phyloP scores from a whole-genome alignment of 768 basidiomycete genomes.

The Pleurotus salmoneostramineus region DNA sequence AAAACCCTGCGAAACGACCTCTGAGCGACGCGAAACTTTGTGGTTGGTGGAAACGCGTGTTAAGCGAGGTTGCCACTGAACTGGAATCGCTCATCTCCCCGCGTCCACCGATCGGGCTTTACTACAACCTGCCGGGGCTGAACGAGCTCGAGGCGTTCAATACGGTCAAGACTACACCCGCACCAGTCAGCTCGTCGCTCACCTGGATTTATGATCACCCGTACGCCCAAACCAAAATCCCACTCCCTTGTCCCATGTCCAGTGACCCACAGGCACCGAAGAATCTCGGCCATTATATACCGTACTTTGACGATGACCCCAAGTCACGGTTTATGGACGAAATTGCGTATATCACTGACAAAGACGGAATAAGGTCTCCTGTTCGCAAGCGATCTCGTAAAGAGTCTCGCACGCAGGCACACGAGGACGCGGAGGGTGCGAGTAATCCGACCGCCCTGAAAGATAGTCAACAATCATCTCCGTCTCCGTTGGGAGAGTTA shows the following conservation, averaged over 20 bases:
- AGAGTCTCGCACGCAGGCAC: constrained; percentile 21
- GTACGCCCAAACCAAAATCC: constrained; percentile 54
- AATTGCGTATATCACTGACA: constrained; percentile 70
- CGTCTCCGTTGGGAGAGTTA: constrained; percentile 45
- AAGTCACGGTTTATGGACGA: constrained; percentile 93
- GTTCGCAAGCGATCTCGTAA: constrained; percentile 53
- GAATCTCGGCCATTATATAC: constrained; percentile 73
- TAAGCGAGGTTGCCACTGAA: constrained; percentile 51
- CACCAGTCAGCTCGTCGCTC: constrained; percentile 12
- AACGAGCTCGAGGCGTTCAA: constrained; percentile 63
- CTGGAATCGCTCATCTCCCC: constrained; percentile 24
- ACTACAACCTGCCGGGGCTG: constrained; percentile 70
- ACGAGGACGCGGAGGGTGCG: constrained; percentile 15
- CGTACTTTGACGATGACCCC: constrained; percentile 95
- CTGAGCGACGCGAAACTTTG: constrained; percentile 78
- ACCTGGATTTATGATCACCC: constrained; percentile 81
- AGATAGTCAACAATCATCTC: background rate
- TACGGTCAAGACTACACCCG: constrained; percentile 39
- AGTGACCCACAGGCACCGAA: constrained; percentile 19
- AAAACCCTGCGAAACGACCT: constrained; percentile 65
- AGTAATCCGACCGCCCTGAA: constrained; percentile 13
- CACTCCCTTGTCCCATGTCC: constrained; percentile 36
- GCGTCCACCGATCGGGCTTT: constrained; percentile 34
- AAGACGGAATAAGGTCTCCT: constrained; percentile 55
- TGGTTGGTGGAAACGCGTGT: constrained; percentile 87